Evolutionary conservation across 1,284 basidiomycete species (phyloP), one percentile per base, ranked within the genome.

Genomic region (Irpex sp.): DNA sequence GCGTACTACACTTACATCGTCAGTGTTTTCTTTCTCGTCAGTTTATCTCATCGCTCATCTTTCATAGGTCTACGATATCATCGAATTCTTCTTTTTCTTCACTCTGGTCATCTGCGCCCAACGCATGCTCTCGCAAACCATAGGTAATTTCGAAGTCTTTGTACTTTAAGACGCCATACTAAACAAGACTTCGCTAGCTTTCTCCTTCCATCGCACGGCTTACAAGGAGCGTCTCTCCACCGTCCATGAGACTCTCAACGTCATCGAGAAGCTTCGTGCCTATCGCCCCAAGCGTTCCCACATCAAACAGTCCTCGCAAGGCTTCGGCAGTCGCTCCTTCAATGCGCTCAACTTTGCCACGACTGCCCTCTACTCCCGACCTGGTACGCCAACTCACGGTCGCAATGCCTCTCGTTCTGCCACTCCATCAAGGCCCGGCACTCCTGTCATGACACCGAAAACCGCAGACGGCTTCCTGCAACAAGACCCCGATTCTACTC

Each of bases 171-270:
- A 28, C 28, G 6, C 28, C 28, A 28, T 28, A 5, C 28, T 28
- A 28, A 28, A 19, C 54, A 14, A 33, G 10, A 5, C 12, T 19
- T 28, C 12, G 36, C 6, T 39, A 80, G 87, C 88, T 0, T 87
- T 87, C 66, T 78, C 81, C 23, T 93, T 93, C 75, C 91, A 93
- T 70, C 81, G 79, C 53, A 87, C 83, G 7, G 91, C 91, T 12
- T 93, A 86, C 69, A 82, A 82, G 64, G 90, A 93, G 42, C 88
- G 90, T 58, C 77, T 91, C 14, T 80, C 84, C 9, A 74, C 78
- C 19, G 79, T 91, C 2, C 75, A 78, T 54, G 74, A 79, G 57
- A 77, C 85, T 3, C 79, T 92, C 23, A 72, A 73, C 19, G 83
- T 84, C 39, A 82, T 93, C 61, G 90, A 93, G 72, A 80, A 80